Conservation (phyloP, 352 stramenopile species). For the Pythium phragmitis region DNA sequence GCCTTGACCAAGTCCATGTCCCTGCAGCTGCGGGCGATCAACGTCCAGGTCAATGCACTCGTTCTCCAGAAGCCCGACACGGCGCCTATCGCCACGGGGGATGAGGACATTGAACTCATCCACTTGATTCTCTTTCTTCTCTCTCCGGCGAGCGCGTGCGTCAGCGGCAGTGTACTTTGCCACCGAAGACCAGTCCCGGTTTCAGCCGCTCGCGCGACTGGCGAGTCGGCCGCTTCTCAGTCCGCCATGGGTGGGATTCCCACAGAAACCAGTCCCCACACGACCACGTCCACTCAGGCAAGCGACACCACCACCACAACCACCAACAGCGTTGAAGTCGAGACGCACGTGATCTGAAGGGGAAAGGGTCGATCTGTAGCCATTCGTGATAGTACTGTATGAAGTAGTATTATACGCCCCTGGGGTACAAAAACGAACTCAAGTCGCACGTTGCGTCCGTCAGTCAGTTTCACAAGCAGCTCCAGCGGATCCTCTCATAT, state of each 20-base stretch:
- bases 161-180: conserved; percentile 57
- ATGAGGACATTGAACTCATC: conserved; percentile 30
- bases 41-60: conserved; percentile 61
- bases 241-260: too few relatives aligned
- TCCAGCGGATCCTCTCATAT: neutral
- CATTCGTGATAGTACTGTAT: conserved; percentile 14
- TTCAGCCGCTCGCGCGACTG: neutral
- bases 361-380: conserved; percentile 1
- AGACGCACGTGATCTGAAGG: conserved; percentile 9
- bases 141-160: conserved; percentile 41
- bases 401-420: conserved; percentile 4
- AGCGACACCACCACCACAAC: neutral
- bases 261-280: neutral
- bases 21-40: conserved; percentile 35
- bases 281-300: neutral
- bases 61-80: conserved; percentile 29
- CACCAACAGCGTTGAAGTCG: neutral
- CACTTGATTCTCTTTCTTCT: conserved; percentile 66
- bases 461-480: neutral
- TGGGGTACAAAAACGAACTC: conserved; percentile 1
- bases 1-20: conserved; percentile 43
- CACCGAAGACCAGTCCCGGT: neutral
- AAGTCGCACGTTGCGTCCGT: conserved; percentile 7
- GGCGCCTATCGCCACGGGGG: neutral
- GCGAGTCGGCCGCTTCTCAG: neutral